Base-by-base conservation (phyloP, 2,329 filamentous ascomycete genomes). In the Claviceps sp. region DNA sequence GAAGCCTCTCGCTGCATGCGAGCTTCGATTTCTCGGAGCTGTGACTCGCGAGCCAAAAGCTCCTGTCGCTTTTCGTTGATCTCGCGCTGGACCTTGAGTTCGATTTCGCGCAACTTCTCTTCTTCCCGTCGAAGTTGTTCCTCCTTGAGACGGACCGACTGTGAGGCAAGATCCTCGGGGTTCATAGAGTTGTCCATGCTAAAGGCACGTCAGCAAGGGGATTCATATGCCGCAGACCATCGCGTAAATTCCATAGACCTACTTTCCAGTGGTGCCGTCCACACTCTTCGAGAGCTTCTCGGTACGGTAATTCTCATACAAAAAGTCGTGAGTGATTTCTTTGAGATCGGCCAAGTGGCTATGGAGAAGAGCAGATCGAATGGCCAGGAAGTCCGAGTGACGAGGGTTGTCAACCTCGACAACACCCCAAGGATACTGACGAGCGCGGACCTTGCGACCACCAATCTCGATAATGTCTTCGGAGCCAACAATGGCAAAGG, bases 21-120 rank as follows among this genome's bases (percentile, higher is more conserved):
- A 57, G 90, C 91, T 73, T 97, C 91, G 67, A 98, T 96, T 77
- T 98, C 93, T 72, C 93, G 91, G 62, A 98, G 82, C 75, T 98
- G 93, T 65, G 89, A 95, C 76, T 98, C 93, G 70, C 93, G 89
- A 58, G 93, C 93, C 71, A 98, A 70, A 56, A 98, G 80, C 73
- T 98, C 93, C 75, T 98, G 93, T 75, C 93, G 85, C 82, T 98
- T 98, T 81, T 97, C 93, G 74, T 96, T 95, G 77, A 98, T 98
- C 74, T 98, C 93, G 67, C 93, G 88, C 76, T 98, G 93, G 57
- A 98, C 93, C 84, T 98, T 98, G 76, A 96, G 78, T 70, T 98
- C 93, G 68, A 98, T 97, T 76, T 98, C 93, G 71, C 93, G 88
- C 58, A 98, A 85, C 79, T 98, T 98, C 85, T 98, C 93, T 76